Evolutionary conservation across 2,329 filamentous ascomycete species (phyloP), one percentile per base, ranked within the genome.

Genomic region (Pseudogymnoascus sp.): DNA sequence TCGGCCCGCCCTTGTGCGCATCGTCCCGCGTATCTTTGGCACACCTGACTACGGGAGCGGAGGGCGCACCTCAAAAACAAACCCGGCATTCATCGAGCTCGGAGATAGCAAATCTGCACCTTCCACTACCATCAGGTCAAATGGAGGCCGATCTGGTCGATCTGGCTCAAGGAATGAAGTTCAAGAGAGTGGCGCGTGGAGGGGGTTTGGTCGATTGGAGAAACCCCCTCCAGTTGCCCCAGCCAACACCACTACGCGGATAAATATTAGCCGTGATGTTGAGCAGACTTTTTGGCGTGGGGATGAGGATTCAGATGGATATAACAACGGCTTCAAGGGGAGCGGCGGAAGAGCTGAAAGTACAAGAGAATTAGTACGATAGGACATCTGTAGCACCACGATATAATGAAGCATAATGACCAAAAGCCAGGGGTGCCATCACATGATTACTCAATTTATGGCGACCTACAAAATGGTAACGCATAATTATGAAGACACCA

Each of bases 1-100:
- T 9, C 66, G 68, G 4, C 31, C 67, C 2, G 64, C 69, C n/a
- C 65, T 70, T 11, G 59, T 69, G 2, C 52, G 62, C 2, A 21
- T 64, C 5, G 67, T 69, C 38, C 67, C 68, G 2, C 65, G 65
- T 16, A 18, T 67, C 14, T 60, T 68, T 25, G 65, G 65, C 52
- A 62, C 64, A 3, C 40, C 40, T 23, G 40, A 21, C 18, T 14
- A 43, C 18, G 40, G 40, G 12, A 43, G 40, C 18, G 40, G 18
- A 11, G 40, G 4, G 9, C 18, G 11, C 9, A 6, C 40, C 18
- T 43, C 40, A 12, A 43, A 43, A 23, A 4, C 9, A 43, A 9
- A 43, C 18, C 40, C 40, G 9, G 18, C 11, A 14, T 43, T 43
- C 18, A 43, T 43, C 18, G 40, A 43, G 40, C 40, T 43, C 9